Conservation (phyloP, 1,284 basidiomycete genomes). For the Pseudozyma sp. region DNA sequence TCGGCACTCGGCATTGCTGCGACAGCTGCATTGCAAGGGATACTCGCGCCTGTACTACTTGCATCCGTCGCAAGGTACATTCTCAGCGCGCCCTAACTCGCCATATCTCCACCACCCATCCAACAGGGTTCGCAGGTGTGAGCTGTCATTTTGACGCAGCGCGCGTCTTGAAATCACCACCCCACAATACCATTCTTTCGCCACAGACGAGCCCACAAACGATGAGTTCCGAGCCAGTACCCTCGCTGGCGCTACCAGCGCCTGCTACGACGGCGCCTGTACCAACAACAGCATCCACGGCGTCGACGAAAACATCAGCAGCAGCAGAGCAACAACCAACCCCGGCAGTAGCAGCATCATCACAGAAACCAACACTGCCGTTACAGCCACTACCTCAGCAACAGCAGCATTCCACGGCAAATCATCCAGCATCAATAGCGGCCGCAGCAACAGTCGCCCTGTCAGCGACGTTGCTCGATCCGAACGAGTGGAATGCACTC, state of each 20-base stretch:
- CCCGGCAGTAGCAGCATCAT: slow-evolving; percentile 14
- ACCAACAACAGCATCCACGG: slow-evolving; percentile 2
- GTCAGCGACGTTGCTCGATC: slow-evolving; percentile 44
- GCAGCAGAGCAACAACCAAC: slow-evolving; percentile 19
- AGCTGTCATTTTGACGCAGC: not conserved
- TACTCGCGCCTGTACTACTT: slow-evolving; percentile 1
- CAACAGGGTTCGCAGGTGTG: not conserved
- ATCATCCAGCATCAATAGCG: slow-evolving; percentile 48
- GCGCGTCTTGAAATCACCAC: not conserved
- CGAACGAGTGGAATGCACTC: slow-evolving; percentile 50
- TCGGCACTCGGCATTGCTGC: slow-evolving; percentile 14
- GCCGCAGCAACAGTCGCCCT: slow-evolving; percentile 45
- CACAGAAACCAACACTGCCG: slow-evolving; percentile 12
- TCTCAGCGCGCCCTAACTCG: not conserved
- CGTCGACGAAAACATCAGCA: not conserved
- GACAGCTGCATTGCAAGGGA: slow-evolving; percentile 11
- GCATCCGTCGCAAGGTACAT: not conserved
- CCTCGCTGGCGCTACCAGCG: slow-evolving; percentile 34
- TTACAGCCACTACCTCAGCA: slow-evolving; percentile 15
- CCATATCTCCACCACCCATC: not conserved
- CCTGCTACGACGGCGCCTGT: slow-evolving; percentile 9
- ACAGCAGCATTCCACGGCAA: slow-evolving; percentile 40
- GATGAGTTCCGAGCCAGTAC: slow-evolving; percentile 32
- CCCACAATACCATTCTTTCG: too few species aligned
- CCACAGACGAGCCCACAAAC: not conserved